Evolutionary conservation across 768 basidiomycete genomes (phyloP).

Genomic region (Cyclocybe aegerita): DNA sequence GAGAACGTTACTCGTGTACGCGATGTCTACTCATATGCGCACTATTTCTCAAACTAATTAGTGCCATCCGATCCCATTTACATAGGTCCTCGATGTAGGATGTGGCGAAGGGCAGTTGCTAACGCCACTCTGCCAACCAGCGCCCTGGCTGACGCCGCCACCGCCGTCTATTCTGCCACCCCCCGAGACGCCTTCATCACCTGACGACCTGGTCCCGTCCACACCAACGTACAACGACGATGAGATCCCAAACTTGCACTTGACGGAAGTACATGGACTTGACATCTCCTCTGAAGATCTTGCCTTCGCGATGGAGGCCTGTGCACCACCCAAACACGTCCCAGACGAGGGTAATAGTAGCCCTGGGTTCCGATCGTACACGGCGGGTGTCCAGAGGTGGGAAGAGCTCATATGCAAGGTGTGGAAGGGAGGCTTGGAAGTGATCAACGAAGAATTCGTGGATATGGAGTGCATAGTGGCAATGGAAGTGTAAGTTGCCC

Average conservation of each 20-base stretch:
- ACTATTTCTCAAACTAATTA: neutral
- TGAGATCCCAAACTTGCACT: constrained; percentile 58
- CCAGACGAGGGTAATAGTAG: constrained; percentile 20
- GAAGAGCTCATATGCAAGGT: constrained; percentile 63
- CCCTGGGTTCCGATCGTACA: constrained; percentile 19
- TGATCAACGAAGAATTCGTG: constrained; percentile 64
- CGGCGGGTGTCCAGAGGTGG: constrained; percentile 52
- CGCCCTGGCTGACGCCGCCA: constrained; percentile 61
- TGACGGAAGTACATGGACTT: constrained; percentile 59
- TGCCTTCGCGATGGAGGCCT: constrained; percentile 48
- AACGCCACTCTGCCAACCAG: constrained; percentile 66
- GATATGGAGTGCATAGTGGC: constrained; percentile 71
- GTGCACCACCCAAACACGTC: constrained; percentile 37
- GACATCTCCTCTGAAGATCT: constrained; percentile 62
- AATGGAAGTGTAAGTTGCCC: constrained; percentile 71
- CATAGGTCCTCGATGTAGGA: constrained; percentile 77
- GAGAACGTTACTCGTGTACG: constrained; percentile 55
- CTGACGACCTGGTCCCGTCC: constrained; percentile 16
- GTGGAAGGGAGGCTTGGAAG: constrained; percentile 75
- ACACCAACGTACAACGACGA: constrained; percentile 36
- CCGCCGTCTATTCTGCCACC: constrained; percentile 32
- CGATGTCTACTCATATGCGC: neutral
- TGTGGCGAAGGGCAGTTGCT: constrained; percentile 84
- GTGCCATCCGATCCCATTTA: constrained; percentile 1
- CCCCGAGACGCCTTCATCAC: constrained; percentile 22